These are phyloP conservation scores for Hypholoma sublateritium DNA, from an alignment of 768 basidiomycete genomes.

Conservation along the genomic window DNA sequence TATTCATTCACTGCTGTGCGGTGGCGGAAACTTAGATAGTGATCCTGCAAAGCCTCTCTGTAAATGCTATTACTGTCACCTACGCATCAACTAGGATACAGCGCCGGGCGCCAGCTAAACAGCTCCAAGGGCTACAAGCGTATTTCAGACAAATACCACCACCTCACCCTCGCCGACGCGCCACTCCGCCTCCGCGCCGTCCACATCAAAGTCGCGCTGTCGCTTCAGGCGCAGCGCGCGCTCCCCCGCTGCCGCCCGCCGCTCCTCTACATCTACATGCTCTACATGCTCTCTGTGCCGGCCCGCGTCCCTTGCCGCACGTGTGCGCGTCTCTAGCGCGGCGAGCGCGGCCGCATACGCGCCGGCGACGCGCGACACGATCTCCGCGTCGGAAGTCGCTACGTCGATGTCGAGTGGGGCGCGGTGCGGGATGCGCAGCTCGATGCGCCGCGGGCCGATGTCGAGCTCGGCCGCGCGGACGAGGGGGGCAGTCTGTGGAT, in stretches of 20 bases:
- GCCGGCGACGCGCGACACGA: slow-evolving; percentile 28
- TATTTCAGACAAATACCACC: slow-evolving; percentile 36
- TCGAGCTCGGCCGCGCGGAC: slow-evolving; percentile 57
- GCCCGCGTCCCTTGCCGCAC: background rate
- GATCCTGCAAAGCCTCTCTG: no score
- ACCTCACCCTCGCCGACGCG: slow-evolving; percentile 51
- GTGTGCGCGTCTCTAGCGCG: background rate
- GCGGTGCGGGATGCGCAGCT: slow-evolving; percentile 47
- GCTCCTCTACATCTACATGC: no score
- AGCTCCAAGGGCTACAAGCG: no score
- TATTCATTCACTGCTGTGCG: no score
- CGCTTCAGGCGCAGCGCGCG: slow-evolving; percentile 52
- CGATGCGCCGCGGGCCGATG: slow-evolving; percentile 59
- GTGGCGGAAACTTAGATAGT: no score
- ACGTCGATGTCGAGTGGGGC: slow-evolving; percentile 61
- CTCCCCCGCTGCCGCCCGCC: slow-evolving; percentile 29
- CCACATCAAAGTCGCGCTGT: slow-evolving; percentile 58
- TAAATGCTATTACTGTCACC: no score
- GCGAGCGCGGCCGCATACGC: slow-evolving; percentile 6
- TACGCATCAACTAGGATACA: no score
- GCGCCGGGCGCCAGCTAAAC: no score
- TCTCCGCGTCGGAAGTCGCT: slow-evolving; percentile 52
- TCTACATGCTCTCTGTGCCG: background rate
- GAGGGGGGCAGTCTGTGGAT: slow-evolving; percentile 42
- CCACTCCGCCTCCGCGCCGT: slow-evolving; percentile 69